Conservation (phyloP, 2,329 filamentous ascomycete species). For the Sporothrix curviconia region DNA sequence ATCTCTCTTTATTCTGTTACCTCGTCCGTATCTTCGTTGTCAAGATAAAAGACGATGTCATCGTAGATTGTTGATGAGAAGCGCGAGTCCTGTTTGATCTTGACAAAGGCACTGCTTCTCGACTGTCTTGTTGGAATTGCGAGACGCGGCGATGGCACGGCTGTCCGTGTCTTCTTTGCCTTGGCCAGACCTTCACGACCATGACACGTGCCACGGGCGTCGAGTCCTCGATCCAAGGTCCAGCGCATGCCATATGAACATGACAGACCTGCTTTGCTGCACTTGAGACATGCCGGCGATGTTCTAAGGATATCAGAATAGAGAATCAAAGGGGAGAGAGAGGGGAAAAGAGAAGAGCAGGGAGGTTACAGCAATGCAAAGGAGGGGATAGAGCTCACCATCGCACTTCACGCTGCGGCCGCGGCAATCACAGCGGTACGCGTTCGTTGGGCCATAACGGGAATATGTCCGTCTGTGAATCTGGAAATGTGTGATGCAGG, state of each 20-base stretch:
- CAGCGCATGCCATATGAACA: conserved; percentile 9
- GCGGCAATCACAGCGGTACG: conserved; percentile 13
- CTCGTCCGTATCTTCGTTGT: not conserved
- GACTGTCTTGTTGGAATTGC: not conserved
- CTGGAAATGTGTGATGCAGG: too few relatives aligned
- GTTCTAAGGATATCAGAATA: not conserved
- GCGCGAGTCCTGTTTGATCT: not conserved
- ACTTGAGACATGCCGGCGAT: not conserved
- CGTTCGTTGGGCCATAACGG: not conserved
- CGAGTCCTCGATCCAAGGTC: conserved; percentile 11
- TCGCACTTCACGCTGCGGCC: conserved; percentile 12
- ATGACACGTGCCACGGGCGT: conserved; percentile 7
- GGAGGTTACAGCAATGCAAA: too few relatives aligned
- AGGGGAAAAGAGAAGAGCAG: not conserved
- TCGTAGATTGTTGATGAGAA: conserved; percentile 7
- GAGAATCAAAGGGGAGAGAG: not conserved
- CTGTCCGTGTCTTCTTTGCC: not conserved
- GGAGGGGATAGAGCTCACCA: too few relatives aligned
- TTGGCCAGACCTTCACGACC: conserved; percentile 4
- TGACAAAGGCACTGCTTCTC: not conserved
- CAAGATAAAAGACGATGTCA: conserved; percentile 1
- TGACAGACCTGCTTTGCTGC: conserved; percentile 1
- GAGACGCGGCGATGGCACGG: not conserved
- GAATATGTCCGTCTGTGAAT: too few relatives aligned
- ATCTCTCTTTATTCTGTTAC: not conserved